Percentiles rank a stretch among this genome's conserved stretches.
Conservation (phyloP, 768 basidiomycete genomes). For the Termitomyces sp. region DNA sequence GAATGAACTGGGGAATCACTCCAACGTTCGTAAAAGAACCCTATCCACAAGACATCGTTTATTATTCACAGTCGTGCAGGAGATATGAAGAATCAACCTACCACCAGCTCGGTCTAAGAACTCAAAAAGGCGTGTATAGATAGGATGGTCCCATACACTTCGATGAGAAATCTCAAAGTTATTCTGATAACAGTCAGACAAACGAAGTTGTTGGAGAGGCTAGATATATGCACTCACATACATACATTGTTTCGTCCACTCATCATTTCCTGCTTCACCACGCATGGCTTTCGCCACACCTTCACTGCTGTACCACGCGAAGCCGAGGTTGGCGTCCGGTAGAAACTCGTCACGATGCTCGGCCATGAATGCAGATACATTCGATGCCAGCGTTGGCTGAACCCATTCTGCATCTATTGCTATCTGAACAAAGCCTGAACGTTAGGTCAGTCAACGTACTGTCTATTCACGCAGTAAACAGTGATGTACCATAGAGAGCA, state of each 20-base stretch:
- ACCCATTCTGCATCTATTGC: constrained; percentile 21
- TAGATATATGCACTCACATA: constrained; percentile 19
- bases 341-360: constrained; percentile 9
- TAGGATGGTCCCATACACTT: constrained; percentile 19
- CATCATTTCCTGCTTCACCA: constrained; percentile 19
- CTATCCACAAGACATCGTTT: constrained; percentile 2
- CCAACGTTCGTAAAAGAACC: constrained; percentile 27
- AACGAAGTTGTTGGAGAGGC: not conserved
- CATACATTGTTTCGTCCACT: constrained; percentile 22
- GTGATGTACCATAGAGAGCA: constrained; percentile 19
- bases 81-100: not conserved
- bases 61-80: not conserved
- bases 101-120: constrained; percentile 21
- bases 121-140: constrained; percentile 21
- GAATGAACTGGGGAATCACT: constrained; percentile 23
- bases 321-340: constrained; percentile 19
- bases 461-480: not conserved
- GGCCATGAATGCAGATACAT: constrained; percentile 21
- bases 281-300: constrained; percentile 18
- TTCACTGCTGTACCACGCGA: constrained; percentile 17
- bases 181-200: constrained; percentile 12
- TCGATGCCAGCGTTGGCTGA: constrained; percentile 21
- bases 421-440: constrained; percentile 22
- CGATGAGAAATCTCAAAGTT: constrained; percentile 26
- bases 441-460: not conserved